Conservation (phyloP, 2,329 filamentous ascomycete genomes). For the Tolypocladium amazonense region DNA sequence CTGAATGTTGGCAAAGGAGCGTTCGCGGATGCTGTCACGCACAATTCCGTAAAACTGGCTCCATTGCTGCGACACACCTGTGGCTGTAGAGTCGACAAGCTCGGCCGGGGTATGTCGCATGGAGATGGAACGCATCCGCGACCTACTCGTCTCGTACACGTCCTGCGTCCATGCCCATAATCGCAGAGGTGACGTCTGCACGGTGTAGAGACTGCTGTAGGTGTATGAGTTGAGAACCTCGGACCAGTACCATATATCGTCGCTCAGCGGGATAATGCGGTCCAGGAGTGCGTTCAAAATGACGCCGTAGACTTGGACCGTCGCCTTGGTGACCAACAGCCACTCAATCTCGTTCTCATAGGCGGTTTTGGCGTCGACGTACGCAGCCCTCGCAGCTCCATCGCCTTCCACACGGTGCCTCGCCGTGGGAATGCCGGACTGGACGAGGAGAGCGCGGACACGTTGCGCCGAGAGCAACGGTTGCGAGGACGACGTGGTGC, state of each 20-base stretch:
- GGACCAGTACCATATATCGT: constrained; percentile 95
- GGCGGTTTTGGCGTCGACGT: constrained; percentile 25
- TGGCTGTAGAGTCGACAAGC: constrained; percentile 22
- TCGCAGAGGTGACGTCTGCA: constrained; percentile 73
- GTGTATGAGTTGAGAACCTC: constrained; percentile 70
- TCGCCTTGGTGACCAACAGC: constrained; percentile 83
- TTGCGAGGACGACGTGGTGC: constrained; percentile 54
- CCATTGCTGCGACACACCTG: constrained; percentile 42
- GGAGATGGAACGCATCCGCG: constrained; percentile 27
- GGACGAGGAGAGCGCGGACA: constrained; percentile 51
- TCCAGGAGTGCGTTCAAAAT: constrained; percentile 69
- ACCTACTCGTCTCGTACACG: constrained; percentile 53
- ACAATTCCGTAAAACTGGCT: constrained; percentile 72
- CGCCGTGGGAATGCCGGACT: constrained; percentile 44
- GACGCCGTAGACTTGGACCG: constrained; percentile 79
- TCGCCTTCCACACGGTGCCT: constrained; percentile 22
- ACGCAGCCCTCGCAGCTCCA: constrained; percentile 14
- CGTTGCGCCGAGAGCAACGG: constrained; percentile 48
- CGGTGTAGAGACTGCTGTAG: constrained; percentile 70
- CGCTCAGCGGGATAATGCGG: constrained; percentile 70
- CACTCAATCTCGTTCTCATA: constrained; percentile 79
- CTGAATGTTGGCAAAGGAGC: constrained; percentile 61
- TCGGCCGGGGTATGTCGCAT: constrained; percentile 17
- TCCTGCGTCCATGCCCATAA: constrained; percentile 63
- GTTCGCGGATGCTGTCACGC: constrained; percentile 61